A percentile compares a stretch with the other conserved stretches of the same genome.
phyloP scores from a whole-genome alignment of 352 stramenopile genomes.

The Globisporangium canariense region DNA sequence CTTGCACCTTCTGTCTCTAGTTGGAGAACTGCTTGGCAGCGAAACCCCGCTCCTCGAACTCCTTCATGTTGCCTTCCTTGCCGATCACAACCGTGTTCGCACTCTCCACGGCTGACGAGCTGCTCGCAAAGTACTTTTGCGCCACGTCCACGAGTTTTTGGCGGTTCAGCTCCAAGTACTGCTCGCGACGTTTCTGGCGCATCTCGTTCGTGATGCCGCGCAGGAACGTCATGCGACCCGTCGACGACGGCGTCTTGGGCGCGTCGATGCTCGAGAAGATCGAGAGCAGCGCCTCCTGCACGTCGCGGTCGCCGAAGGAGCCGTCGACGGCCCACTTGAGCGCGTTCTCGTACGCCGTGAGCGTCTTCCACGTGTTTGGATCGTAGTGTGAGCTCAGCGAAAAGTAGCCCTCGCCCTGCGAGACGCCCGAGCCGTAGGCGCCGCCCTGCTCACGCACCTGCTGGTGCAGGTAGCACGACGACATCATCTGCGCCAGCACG shows the following conservation, averaged over 20 bases:
- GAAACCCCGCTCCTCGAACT: constrained; percentile 47
- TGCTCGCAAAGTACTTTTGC: constrained; percentile 40
- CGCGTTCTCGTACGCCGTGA: constrained; percentile 65
- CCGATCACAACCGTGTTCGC: constrained; percentile 47
- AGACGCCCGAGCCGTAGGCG: constrained; percentile 70
- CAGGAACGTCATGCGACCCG: constrained; percentile 73
- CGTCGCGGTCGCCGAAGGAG: constrained; percentile 63
- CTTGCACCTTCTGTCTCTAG: constrained; percentile 7
- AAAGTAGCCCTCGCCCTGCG: constrained; percentile 76
- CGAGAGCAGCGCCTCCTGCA: constrained; percentile 77
- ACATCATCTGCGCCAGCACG: constrained; percentile 80
- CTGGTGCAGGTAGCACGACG: constrained; percentile 80
- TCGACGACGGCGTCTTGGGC: constrained; percentile 72
- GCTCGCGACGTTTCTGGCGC: constrained; percentile 62
- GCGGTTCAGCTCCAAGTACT: constrained; percentile 54
- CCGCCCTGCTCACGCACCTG: constrained; percentile 78
- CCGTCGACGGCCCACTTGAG: constrained; percentile 46
- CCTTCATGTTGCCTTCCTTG: constrained; percentile 44
- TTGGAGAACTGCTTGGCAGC: constrained; percentile 31
- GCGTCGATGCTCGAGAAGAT: constrained; percentile 76
- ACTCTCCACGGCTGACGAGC: constrained; percentile 7
- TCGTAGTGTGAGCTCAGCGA: constrained; percentile 84
- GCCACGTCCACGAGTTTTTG: constrained; percentile 49
- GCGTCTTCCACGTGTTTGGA: constrained; percentile 75
- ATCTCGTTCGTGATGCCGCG: constrained; percentile 84